A percentile compares a stretch with the other conserved stretches of the same genome.
Conservation (phyloP, 1,139 yeast species). For the Geotrichum histeridarum region DNA sequence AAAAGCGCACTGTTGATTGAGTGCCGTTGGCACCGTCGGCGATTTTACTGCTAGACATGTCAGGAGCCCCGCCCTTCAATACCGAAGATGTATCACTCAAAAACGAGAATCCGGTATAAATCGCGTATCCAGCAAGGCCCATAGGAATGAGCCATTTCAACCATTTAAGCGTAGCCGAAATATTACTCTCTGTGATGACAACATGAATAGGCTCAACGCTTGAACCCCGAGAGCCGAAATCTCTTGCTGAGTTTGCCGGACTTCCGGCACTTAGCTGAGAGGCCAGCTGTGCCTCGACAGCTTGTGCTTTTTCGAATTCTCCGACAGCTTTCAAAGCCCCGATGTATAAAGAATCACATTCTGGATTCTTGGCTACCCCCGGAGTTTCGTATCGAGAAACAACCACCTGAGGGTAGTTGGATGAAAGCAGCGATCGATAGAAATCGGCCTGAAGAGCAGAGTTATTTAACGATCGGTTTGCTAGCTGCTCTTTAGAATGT, state of each 20-base stretch:
- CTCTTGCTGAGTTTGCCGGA: not conserved
- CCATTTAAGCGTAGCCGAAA: constrained; percentile 78
- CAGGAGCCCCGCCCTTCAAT: constrained; percentile 71
- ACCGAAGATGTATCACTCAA: constrained; percentile 81
- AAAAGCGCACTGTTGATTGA: constrained; percentile 80
- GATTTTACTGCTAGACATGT: constrained; percentile 38
- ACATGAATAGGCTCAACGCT: constrained; percentile 81
- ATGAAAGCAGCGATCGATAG: constrained; percentile 62
- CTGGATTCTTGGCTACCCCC: constrained; percentile 75
- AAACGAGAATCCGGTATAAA: constrained; percentile 56
- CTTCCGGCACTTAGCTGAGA: constrained; percentile 10
- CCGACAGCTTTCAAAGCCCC: constrained; percentile 79
- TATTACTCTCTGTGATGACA: constrained; percentile 75
- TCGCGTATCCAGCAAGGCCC: constrained; percentile 62
- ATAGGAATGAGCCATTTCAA: constrained; percentile 83
- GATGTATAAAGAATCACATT: constrained; percentile 69
- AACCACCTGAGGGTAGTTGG: constrained; percentile 89
- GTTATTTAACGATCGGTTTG: constrained; percentile 66
- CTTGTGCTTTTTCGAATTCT: constrained; percentile 70
- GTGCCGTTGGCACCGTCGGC: constrained; percentile 51
- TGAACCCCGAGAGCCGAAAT: constrained; percentile 30
- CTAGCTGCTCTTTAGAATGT: constrained; percentile 54
- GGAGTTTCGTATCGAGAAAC: constrained; percentile 88
- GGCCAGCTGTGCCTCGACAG: constrained; percentile 30
- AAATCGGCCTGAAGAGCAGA: constrained; percentile 75